Base-by-base conservation (phyloP, 2,329 filamentous ascomycete genomes). In the Sclerotinia nivalis region DNA sequence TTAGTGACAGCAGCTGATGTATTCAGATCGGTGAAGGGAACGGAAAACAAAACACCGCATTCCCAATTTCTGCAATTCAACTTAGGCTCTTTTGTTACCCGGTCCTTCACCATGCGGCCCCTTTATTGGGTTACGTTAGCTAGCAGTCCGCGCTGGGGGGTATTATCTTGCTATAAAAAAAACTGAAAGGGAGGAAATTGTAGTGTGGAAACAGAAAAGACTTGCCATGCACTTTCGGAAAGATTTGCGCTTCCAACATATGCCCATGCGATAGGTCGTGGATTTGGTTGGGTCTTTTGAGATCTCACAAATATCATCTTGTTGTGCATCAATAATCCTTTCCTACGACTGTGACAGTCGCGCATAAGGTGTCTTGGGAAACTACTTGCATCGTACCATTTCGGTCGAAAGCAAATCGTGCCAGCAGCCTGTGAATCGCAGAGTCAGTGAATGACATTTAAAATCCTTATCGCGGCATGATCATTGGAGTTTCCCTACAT, bases 21-120 rank as follows among this genome's bases (percentile, higher is more conserved):
- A 43, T 61, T 67, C 43, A 54, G 15, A 25, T 52, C 37, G 28
- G 68, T 61, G 10, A 55, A 40, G 45, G 47, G 52, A 8, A 68
- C n/a, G 73, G 71, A 88, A 54, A 97, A 79, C 34, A 98, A 75
- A 1, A 99, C 92, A 49, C 96, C 96, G 77, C 93, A 97, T 81
- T 98, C 96, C 94, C 95, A 98, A 79, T 98, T 99, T 68, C 92
- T 89, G 79, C 91, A 93, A 72, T 87, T 93, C 72, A 98, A 84
- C 79, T 93, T 97, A 18, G 88, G 87, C 72, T 86, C 80, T 72
- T 89, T 89, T 2, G 87, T 90, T 10, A 79, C 81, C 74, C 86
- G 88, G 75, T 96, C 90, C 76, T 89, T 89, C 68, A 89, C 87
- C 43, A 97, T 81, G 60, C 89, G 89, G 31, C 95, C 96, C 95